Percentiles rank a stretch among this genome's conserved stretches.
These are phyloP conservation scores for Botrytis galanthina DNA, from an alignment of 2,329 filamentous ascomycete genomes.

Conservation along the genomic window DNA sequence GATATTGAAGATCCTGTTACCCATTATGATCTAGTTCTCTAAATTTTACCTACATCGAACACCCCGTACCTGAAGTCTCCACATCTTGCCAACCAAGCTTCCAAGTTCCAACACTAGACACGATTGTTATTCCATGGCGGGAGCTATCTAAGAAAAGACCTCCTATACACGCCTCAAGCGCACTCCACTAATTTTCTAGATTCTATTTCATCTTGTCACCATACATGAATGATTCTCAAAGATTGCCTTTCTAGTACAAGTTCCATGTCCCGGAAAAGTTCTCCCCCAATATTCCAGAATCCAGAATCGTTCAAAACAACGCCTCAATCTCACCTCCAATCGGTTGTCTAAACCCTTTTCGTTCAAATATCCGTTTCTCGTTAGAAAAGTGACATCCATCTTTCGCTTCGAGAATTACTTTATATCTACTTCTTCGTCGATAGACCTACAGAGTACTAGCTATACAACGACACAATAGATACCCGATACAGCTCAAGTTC, in stretches of 20 bases:
- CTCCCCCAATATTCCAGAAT: background rate
- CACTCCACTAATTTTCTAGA: background rate
- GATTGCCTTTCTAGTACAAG: background rate
- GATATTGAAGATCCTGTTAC: background rate
- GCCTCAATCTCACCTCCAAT: slow-evolving; percentile 1
- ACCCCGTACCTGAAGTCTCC: slow-evolving; percentile 1
- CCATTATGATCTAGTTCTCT: background rate
- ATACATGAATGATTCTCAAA: background rate
- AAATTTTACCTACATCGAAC: background rate
- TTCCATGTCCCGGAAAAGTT: background rate
- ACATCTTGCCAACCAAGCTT: background rate
- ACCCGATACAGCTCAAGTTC: background rate
- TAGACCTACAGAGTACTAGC: background rate
- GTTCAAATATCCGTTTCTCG: background rate
- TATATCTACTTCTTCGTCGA: slow-evolving; percentile 4
- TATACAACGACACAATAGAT: background rate
- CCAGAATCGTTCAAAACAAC: slow-evolving; percentile 2
- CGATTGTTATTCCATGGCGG: background rate
- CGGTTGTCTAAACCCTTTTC: slow-evolving; percentile 4
- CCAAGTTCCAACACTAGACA: background rate
- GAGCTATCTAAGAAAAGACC: background rate
- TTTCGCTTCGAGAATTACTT: slow-evolving; percentile 4
- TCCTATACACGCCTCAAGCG: slow-evolving; percentile 7
- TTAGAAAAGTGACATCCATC: background rate
- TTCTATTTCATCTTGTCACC: background rate